phyloP scores from a whole-genome alignment of 768 basidiomycete genomes.

The Pulveroboletus frians region DNA sequence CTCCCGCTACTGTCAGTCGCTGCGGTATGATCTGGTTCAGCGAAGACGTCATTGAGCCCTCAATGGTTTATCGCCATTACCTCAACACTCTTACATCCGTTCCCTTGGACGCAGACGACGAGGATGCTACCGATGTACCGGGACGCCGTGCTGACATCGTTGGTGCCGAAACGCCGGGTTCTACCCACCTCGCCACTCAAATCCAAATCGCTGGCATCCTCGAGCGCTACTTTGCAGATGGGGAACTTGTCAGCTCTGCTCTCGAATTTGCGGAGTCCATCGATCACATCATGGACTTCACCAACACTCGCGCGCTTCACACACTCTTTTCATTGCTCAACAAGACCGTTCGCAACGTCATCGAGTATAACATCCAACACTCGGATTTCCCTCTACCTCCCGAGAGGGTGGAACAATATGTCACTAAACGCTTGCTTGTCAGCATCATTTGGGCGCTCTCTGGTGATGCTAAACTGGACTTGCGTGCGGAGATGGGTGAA shows the following conservation, averaged over 20 bases:
- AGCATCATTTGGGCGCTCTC: constrained; percentile 98
- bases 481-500: constrained; percentile 85
- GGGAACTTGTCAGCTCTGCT: constrained; percentile 76
- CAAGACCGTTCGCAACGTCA: constrained; percentile 88
- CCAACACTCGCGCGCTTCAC: constrained; percentile 81
- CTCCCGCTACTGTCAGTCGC: constrained; percentile 96
- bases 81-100: constrained; percentile 68
- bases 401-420: constrained; percentile 87
- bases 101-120: constrained; percentile 86
- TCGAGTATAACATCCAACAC: constrained; percentile 94
- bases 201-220: constrained; percentile 68
- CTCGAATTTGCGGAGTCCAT: constrained; percentile 77
- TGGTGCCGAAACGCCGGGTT: constrained; percentile 44
- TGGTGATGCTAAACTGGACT: constrained; percentile 89
- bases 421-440: constrained; percentile 82
- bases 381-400: constrained; percentile 85
- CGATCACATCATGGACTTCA: constrained; percentile 99
- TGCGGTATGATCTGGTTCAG: constrained; percentile 99
- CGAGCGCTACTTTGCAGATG: constrained; percentile 76
- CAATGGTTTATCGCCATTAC: constrained; percentile 90
- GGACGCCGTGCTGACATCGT: constrained; percentile 53
- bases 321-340: constrained; percentile 97
- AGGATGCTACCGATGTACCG: constrained; percentile 58
- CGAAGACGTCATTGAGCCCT: constrained; percentile 86
- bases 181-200: constrained; percentile 67